Evolutionary conservation across 2,329 filamentous ascomycete species (phyloP), one percentile per base, ranked within the genome.

Genomic region (Aspergillus thermomutatus): DNA sequence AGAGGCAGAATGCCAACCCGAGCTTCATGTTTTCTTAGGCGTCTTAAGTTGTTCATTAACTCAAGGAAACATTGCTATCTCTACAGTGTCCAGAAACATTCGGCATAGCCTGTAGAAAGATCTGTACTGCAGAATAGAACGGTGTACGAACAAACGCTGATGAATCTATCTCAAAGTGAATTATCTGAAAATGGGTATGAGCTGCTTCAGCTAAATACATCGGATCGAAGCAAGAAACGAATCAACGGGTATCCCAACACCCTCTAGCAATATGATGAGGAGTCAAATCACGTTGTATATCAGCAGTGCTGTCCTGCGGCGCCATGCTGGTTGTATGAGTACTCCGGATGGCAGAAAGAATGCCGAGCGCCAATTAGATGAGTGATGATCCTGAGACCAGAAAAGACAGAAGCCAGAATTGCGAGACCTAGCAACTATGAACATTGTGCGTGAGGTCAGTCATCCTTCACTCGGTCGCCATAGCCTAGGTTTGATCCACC

Each of bases 401-500:
- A 11, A 43, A 17, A 17, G 14, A 17, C 7, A 37, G 5, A 7
- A 17, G 31, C 31, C 31, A 17, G 31, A 37, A 7, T n/a, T 37
- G 14, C 31, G 14, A 37, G 31, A 37, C 5, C 14, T 17, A 37
- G 31, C 31, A 17, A 17, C 4, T 17, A 37, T 37, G 14, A 34
- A 17, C 31, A 37, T 17, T 37, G 5, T 34, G 31, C 31, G 17
- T 5, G 21, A 26, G 19, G 34, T 71, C 60, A 72, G 55, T 71
- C 69, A 41, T 70, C 69, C 59, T 72, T 72, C 17, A 28, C 54
- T 41, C 69, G 64, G 14, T 67, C 66, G 7, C 58, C 58, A 43
- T 57, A 62, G 9, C 55, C 49, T 8, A 53, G 37, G 19, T 55
- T 62, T 46, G 60, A 56, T 43, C 50, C 64, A 52, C 62, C 58